Evolutionary conservation across 805 yeast species (phyloP).

Genomic region (Candida chauliodis): DNA sequence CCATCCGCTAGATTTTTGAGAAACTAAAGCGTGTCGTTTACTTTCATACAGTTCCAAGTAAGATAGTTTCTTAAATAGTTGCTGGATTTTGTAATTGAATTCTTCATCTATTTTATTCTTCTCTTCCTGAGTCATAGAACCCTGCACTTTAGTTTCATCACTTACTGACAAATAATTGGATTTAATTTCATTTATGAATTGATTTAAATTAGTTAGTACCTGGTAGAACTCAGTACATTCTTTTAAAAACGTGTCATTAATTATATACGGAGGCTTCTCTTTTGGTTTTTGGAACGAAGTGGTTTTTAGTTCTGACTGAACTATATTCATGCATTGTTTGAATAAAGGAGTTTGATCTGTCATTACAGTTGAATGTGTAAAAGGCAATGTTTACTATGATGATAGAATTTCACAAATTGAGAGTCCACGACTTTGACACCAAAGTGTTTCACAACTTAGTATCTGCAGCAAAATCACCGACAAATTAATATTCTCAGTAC

Average conservation of each 20-base stretch:
- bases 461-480: too few species aligned
- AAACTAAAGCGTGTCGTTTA: constrained; percentile 30
- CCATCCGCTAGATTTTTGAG: constrained; percentile 5
- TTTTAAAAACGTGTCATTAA: constrained; percentile 38
- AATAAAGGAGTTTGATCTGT: constrained; percentile 49
- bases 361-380: too few species aligned
- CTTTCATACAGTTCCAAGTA: constrained; percentile 50
- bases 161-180: constrained; percentile 22
- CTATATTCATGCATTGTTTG: constrained; percentile 44
- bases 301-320: constrained; percentile 28
- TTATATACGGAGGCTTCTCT: constrained; percentile 10
- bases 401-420: too few species aligned
- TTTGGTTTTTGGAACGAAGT: not conserved
- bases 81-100: constrained; percentile 48
- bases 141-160: constrained; percentile 13
- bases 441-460: too few species aligned
- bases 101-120: constrained; percentile 57
- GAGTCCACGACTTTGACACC: too few species aligned
- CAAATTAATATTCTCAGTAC: too few species aligned
- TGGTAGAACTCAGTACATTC: constrained; percentile 37
- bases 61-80: constrained; percentile 48
- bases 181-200: constrained; percentile 26
- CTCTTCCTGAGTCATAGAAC: constrained; percentile 40
- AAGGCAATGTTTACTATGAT: not conserved
- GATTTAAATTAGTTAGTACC: constrained; percentile 26